Evolutionary conservation across 1,284 basidiomycete genomes (phyloP).

Genomic region (Ustilago curta): DNA sequence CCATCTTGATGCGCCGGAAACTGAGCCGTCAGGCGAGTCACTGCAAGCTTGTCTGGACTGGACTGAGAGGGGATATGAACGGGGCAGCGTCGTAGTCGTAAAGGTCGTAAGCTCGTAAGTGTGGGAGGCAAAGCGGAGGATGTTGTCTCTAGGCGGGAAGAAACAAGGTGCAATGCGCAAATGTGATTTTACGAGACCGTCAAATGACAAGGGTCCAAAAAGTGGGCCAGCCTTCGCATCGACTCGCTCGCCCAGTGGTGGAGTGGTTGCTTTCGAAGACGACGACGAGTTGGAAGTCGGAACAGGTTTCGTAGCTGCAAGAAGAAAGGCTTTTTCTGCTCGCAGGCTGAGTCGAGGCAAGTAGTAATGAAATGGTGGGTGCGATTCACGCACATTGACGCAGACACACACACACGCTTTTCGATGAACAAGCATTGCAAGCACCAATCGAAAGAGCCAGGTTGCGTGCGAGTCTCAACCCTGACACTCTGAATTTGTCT

Average conservation of each 20-base stretch:
- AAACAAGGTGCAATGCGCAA: background rate
- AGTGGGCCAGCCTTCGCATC: background rate
- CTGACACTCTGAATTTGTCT: too few relatives aligned
- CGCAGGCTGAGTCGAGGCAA: slow-evolving; percentile 9
- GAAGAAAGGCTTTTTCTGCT: background rate
- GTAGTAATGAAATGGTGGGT: slow-evolving; percentile 6
- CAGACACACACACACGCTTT: background rate
- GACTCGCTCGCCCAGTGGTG: background rate
- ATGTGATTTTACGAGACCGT: background rate
- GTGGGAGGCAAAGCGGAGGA: background rate
- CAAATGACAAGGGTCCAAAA: background rate
- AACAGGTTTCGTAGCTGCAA: background rate
- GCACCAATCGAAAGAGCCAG: background rate
- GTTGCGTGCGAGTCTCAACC: background rate
- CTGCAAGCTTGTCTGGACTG: background rate
- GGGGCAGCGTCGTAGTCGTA: background rate
- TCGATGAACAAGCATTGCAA: background rate
- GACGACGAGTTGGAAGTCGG: background rate
- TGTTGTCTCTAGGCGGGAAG: background rate
- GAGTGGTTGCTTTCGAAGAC: background rate
- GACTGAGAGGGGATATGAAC: background rate
- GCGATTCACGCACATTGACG: too few relatives aligned
- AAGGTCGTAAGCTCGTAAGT: background rate
- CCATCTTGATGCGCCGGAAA: slow-evolving; percentile 15
- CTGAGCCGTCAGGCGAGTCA: background rate